Conservation (phyloP, 139 green algal genomes). For the Closterium sp. region DNA sequence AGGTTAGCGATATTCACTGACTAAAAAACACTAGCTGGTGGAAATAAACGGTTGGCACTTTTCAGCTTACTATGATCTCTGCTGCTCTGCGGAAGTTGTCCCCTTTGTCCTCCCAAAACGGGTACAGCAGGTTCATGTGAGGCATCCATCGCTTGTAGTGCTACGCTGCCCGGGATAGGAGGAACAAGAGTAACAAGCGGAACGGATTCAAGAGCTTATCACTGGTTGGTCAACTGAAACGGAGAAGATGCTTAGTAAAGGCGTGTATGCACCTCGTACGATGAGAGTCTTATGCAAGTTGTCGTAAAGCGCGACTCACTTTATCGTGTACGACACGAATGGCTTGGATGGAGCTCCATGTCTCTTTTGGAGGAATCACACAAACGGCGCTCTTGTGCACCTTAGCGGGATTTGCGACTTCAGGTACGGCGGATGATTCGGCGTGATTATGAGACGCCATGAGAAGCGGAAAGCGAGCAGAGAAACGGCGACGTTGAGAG, state of each 20-base stretch:
- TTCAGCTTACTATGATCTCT: neutral
- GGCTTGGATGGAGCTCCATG: constrained; percentile 59
- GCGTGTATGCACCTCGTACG: neutral
- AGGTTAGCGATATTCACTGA: too few relatives aligned
- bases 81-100: constrained; percentile 52
- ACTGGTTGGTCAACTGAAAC: neutral
- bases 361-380: constrained; percentile 55
- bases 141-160: constrained; percentile 64
- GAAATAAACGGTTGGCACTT: neutral
- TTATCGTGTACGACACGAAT: constrained; percentile 66
- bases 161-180: constrained; percentile 16
- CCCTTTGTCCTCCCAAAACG: constrained; percentile 60
- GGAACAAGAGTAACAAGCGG: neutral
- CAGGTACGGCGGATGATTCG: neutral
- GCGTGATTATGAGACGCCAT: neutral
- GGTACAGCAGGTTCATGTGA: constrained; percentile 80
- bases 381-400: constrained; percentile 60
- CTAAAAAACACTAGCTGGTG: too few relatives aligned
- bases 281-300: too few relatives aligned
- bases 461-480: neutral
- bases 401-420: constrained; percentile 26
- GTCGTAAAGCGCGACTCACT: neutral
- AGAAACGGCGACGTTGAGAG: neutral
- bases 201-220: neutral
- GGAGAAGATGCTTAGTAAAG: neutral